Percentiles rank a stretch among this genome's conserved stretches.
Evolutionary conservation across 1,284 basidiomycete genomes (phyloP).

Genomic region (Kalmanozyma brasiliensis): DNA sequence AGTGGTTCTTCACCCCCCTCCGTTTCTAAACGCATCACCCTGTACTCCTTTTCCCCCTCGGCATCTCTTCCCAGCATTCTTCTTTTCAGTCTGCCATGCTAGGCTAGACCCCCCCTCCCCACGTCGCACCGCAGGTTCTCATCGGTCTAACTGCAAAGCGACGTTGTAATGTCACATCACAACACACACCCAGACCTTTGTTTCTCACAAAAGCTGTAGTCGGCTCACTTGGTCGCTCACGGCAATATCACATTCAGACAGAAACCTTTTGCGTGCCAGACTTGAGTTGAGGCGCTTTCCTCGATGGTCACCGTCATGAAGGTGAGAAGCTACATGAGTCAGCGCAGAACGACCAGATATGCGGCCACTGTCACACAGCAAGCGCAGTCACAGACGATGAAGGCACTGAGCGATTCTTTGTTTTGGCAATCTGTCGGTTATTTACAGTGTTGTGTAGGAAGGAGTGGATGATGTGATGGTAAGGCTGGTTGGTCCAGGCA

Average conservation of each 20-base stretch:
- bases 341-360: no score
- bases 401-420: no score
- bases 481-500: no score
- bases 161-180: conserved; percentile 33
- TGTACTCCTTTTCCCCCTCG: conserved; percentile 4
- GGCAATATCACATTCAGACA: conserved; percentile 36
- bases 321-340: no score
- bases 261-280: background rate
- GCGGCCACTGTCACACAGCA: no score
- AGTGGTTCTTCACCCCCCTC: conserved; percentile 68
- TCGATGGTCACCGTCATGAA: no score
- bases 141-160: conserved; percentile 25
- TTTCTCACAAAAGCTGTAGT: conserved; percentile 24
- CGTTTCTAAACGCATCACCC: conserved; percentile 56
- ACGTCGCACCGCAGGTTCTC: conserved; percentile 30
- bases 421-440: no score
- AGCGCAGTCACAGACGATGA: no score
- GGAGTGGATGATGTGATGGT: no score
- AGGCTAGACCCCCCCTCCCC: background rate
- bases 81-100: background rate
- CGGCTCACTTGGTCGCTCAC: conserved; percentile 5
- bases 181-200: conserved; percentile 20
- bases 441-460: no score
- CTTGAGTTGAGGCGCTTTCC: no score
- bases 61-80: conserved; percentile 23